Percentiles rank a stretch among this genome's conserved stretches.
Conservation (phyloP, 2,329 filamentous ascomycete genomes). For the Penicillium sp. region DNA sequence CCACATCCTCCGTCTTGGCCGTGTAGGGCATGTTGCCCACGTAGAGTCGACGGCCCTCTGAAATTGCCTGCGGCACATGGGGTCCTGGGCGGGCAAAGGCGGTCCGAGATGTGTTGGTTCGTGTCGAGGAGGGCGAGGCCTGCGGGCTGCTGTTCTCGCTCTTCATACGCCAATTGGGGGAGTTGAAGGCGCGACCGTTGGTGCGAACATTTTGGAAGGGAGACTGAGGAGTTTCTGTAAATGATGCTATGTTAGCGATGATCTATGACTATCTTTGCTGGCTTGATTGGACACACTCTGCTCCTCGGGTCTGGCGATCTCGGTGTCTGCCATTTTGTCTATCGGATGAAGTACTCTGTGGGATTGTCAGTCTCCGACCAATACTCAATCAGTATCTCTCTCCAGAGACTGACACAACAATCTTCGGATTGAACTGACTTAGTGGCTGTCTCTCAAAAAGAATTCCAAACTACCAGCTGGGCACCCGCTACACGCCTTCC, state of each 20-base stretch:
- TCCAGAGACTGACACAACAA: not conserved
- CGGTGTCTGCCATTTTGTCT: conserved; percentile 34
- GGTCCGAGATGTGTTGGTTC: conserved; percentile 33
- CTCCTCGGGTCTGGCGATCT: conserved; percentile 33
- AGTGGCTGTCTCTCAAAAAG: not conserved
- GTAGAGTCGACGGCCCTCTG: conserved; percentile 51
- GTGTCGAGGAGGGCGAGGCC: conserved; percentile 32
- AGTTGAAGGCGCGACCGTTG: conserved; percentile 42
- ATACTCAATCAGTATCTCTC: too few relatives aligned
- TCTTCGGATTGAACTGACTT: not conserved
- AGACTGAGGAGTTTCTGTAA: conserved; percentile 33
- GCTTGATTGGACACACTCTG: conserved; percentile 34
- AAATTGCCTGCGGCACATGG: conserved; percentile 41
- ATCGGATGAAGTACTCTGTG: not conserved
- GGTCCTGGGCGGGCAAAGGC: conserved; percentile 34
- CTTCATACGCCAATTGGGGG: conserved; percentile 47
- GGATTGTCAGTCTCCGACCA: not conserved
- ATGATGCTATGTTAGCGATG: conserved; percentile 6
- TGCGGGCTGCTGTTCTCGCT: conserved; percentile 39
- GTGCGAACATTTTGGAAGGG: conserved; percentile 38
- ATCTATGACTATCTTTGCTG: not conserved
- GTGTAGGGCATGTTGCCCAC: conserved; percentile 59
- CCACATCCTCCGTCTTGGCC: conserved; percentile 55
- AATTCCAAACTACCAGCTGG: not conserved
- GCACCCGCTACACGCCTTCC: not conserved